A percentile compares a stretch with the other conserved stretches of the same genome.
Evolutionary conservation across 31 red algal genomes (phyloP).

Genomic region (Asparagopsis taxiformis): DNA sequence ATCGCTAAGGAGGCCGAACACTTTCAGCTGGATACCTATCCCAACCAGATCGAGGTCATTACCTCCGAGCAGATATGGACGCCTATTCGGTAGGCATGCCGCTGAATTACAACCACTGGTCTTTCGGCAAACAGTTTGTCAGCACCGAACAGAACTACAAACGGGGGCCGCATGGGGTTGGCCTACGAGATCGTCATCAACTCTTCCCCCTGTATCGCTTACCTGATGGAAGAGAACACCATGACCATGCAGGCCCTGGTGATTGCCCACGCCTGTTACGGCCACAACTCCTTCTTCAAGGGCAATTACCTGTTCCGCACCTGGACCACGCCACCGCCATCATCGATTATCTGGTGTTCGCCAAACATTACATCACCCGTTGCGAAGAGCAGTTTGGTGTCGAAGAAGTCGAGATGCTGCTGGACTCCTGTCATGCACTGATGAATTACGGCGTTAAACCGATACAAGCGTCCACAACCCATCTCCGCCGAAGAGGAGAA

Average conservation of each 20-base stretch:
- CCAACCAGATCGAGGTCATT: too few relatives aligned
- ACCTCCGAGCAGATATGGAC: too few relatives aligned
- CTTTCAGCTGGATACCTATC: too few relatives aligned
- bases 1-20: too few relatives aligned
- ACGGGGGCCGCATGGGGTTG: background rate
- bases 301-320: background rate
- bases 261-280: background rate
- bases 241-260: background rate
- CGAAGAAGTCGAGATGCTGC: background rate
- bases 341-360: background rate
- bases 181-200: conserved; percentile 11
- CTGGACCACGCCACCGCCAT: background rate
- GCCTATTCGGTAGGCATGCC: background rate
- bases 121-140: background rate
- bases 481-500: background rate
- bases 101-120: background rate
- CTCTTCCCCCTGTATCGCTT: background rate
- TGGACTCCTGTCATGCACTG: background rate
- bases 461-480: background rate
- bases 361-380: background rate
- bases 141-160: background rate
- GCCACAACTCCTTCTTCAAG: background rate
- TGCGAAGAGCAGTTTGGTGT: background rate
- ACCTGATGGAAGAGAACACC: background rate
- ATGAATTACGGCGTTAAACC: background rate